Evolutionary conservation across 768 basidiomycete genomes (phyloP), one percentile per base, ranked within the genome.

Genomic region (Clathrus columnatus): DNA sequence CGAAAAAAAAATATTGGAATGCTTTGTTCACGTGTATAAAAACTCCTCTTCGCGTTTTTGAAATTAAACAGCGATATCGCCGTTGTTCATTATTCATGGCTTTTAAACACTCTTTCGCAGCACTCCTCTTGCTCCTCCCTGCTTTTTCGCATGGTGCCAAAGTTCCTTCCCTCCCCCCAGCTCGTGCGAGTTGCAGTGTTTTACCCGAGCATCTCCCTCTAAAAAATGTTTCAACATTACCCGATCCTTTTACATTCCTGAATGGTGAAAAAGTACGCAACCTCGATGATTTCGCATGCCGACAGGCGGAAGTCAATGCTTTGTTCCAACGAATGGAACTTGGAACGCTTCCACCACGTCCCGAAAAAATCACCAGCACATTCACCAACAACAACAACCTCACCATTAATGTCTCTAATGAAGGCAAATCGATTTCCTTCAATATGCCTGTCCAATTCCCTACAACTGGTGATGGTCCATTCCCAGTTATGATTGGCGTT

Each of bases 261-360:
- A 68, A 71, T 58, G 79, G 79, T 5, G 61, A 69, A 5, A 65
- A 69, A 20, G 74, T 75, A 16, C 59, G 65, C 17, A 76, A 75
- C 47, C 69, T 70, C 44, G 73, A 64, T 4, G 74, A 80, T 55
- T 83, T 76, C 73, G 67, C 67, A 5, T 83, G 80, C 62, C 74
- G 79, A 23, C 72, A 73, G 18, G 67, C 68, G 6, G 77, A 82
- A 63, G 74, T 81, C 60, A 65, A 61, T 50, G 65, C 75, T 26
- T 69, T 81, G 21, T 65, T 83, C 61, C 77, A 81, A 62, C 69
- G 68, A 18, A 77, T 78, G 61, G 80, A 83, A 64, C 68, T 75
- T 5, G 81, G 81, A 7, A 71, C 71, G 0, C 66, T 80, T 18
- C 79, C 80, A 0, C 69, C 68, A 14, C 71, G 71, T 62, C 81